Percentiles rank a stretch among this genome's conserved stretches.
These are phyloP conservation scores for Arthrobotrys pseudoclavata DNA, from an alignment of 2,329 filamentous ascomycete genomes.

Conservation along the genomic window DNA sequence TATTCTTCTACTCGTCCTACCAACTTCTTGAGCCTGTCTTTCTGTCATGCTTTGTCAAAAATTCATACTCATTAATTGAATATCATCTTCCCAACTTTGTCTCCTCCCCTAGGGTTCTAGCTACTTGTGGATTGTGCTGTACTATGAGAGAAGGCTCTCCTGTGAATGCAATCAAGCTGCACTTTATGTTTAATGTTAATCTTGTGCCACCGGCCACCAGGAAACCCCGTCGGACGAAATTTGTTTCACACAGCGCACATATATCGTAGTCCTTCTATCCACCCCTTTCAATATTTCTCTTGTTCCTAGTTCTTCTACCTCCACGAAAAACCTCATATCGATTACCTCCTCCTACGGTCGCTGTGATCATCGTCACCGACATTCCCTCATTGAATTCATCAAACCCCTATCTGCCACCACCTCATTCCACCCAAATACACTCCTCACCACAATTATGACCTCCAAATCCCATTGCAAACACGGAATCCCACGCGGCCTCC, in stretches of 20 bases:
- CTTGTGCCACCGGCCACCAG: neutral
- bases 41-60: neutral
- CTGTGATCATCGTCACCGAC: neutral
- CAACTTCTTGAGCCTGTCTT: neutral
- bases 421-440: neutral
- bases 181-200: neutral
- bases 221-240: neutral
- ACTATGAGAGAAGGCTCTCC: neutral
- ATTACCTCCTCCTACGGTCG: neutral
- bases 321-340: neutral
- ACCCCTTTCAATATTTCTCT: neutral
- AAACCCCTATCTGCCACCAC: neutral
- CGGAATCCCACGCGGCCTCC: slow-evolving; percentile 15
- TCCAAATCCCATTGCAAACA: slow-evolving; percentile 23
- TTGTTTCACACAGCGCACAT: neutral
- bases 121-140: neutral
- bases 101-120: neutral
- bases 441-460: slow-evolving; percentile 1
- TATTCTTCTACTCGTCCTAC: neutral
- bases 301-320: neutral
- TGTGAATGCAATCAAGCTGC: neutral
- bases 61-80: neutral
- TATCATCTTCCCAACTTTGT: neutral
- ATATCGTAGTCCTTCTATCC: neutral
- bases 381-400: too few relatives aligned